These are phyloP conservation scores for Carex arenaria DNA, from an alignment of 202 grass and related monocot genomes.

Conservation along the genomic window DNA sequence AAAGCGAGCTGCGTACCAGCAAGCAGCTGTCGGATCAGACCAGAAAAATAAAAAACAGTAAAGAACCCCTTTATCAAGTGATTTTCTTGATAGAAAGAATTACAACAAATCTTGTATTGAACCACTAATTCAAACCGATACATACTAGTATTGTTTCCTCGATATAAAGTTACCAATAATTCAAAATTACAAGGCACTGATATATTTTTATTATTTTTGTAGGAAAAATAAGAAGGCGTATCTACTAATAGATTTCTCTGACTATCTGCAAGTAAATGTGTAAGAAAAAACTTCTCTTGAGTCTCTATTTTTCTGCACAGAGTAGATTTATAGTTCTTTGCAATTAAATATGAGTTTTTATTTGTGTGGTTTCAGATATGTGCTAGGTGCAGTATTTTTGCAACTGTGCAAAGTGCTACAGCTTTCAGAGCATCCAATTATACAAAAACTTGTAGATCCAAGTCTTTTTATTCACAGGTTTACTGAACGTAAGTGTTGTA, in stretches of 20 bases:
- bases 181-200: neutral
- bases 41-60: neutral
- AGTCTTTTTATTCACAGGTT: constrained; percentile 97
- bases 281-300: constrained; percentile 33
- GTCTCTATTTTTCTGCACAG: neutral
- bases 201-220: constrained; percentile 27
- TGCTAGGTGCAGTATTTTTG: constrained; percentile 90
- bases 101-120: neutral
- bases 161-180: neutral
- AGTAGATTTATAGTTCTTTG: constrained; percentile 10
- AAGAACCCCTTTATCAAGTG: neutral
- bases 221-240: constrained; percentile 88
- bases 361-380: constrained; percentile 66
- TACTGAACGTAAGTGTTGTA: constrained; percentile 70
- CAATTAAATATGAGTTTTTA: neutral
- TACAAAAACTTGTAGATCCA: constrained; percentile 84
- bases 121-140: neutral
- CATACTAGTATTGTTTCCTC: neutral
- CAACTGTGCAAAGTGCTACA: constrained; percentile 86
- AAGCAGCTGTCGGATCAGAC: too few relatives aligned
- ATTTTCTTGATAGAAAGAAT: too few relatives aligned
- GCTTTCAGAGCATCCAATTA: constrained; percentile 64
- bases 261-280: constrained; percentile 85
- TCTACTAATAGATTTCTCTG: constrained; percentile 95
- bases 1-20: too few relatives aligned